Percentiles rank a stretch among this genome's conserved stretches.
phyloP scores from a whole-genome alignment of 352 stramenopile genomes.

The Phytophthora idaei region DNA sequence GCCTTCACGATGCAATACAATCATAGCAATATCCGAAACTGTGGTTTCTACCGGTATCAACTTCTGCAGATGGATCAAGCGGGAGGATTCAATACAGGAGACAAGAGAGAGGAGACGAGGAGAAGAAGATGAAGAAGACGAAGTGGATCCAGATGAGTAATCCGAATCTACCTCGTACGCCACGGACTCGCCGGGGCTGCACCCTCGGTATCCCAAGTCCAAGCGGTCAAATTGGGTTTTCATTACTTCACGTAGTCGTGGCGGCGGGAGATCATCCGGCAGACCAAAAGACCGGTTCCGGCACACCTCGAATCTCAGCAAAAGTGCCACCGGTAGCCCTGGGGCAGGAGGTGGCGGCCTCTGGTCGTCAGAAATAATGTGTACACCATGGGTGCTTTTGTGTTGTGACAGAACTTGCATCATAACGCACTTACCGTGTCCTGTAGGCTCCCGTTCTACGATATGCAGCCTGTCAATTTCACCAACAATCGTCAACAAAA shows the following conservation, averaged over 20 bases:
- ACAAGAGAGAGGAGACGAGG: slow-evolving; percentile 30
- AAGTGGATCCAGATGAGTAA: slow-evolving; percentile 22
- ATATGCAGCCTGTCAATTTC: no score
- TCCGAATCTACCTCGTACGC: slow-evolving; percentile 38
- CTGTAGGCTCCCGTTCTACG: no score
- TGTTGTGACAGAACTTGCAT: no score
- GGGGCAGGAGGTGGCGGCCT: slow-evolving; percentile 18
- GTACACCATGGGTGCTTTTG: no score
- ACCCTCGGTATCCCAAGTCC: slow-evolving; percentile 20
- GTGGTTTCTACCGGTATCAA: no score
- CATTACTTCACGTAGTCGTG: slow-evolving; percentile 17
- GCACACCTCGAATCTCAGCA: slow-evolving; percentile 28
- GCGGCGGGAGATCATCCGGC: slow-evolving; percentile 13
- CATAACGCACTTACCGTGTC: no score
- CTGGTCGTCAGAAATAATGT: slow-evolving; percentile 33
- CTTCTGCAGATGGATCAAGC: slow-evolving; percentile 31
- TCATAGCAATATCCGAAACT: no score
- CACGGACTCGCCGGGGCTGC: slow-evolving; percentile 31
- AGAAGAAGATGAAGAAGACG: slow-evolving; percentile 39
- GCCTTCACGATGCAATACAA: no score
- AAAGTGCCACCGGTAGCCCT: slow-evolving; percentile 20
- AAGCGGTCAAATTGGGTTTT: slow-evolving; percentile 25
- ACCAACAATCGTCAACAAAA: no score
- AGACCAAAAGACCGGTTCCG: slow-evolving; percentile 24
- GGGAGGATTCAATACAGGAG: slow-evolving; percentile 26